Percentiles rank a stretch among this genome's conserved stretches.
Conservation (phyloP, 1,139 yeast genomes). For the Wickerhamomyces sp. region DNA sequence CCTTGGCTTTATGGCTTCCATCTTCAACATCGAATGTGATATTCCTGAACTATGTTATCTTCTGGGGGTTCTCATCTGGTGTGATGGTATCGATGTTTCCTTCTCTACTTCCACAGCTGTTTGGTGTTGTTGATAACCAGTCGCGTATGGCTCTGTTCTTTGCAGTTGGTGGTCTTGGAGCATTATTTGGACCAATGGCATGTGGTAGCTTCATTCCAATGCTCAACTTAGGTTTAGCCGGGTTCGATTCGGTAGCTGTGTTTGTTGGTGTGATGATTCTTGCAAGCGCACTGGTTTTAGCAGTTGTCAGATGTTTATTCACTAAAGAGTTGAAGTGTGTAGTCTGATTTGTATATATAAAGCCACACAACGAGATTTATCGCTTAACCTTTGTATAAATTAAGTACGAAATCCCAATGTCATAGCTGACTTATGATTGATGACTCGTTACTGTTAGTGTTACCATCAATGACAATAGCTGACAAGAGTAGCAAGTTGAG, state of each 20-base stretch:
- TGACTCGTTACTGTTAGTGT: neutral
- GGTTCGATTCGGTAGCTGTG: conserved; percentile 4
- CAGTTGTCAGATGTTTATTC: neutral
- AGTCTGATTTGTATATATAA: too few species aligned
- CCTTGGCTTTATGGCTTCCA: conserved; percentile 40
- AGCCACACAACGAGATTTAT: too few species aligned
- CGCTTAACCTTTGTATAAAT: too few species aligned
- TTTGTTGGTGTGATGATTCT: conserved; percentile 5
- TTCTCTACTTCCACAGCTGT: conserved; percentile 26
- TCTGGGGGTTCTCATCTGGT: conserved; percentile 28
- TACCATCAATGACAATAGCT: neutral
- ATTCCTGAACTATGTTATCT: conserved; percentile 33
- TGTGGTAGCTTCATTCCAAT: conserved; percentile 28
- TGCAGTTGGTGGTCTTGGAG: conserved; percentile 24
- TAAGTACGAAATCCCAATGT: too few species aligned
- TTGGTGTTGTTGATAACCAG: conserved; percentile 24
- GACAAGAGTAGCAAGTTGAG: neutral
- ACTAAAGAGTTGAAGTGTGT: too few species aligned
- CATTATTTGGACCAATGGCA: conserved; percentile 28
- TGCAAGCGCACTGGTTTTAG: neutral
- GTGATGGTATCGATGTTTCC: conserved; percentile 28
- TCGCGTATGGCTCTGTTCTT: conserved; percentile 25
- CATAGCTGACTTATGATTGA: neutral
- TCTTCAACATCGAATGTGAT: conserved; percentile 24
- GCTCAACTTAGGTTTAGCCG: conserved; percentile 1